These are phyloP conservation scores for Leccinum imitatum DNA, from an alignment of 768 basidiomycete species.

Conservation along the genomic window DNA sequence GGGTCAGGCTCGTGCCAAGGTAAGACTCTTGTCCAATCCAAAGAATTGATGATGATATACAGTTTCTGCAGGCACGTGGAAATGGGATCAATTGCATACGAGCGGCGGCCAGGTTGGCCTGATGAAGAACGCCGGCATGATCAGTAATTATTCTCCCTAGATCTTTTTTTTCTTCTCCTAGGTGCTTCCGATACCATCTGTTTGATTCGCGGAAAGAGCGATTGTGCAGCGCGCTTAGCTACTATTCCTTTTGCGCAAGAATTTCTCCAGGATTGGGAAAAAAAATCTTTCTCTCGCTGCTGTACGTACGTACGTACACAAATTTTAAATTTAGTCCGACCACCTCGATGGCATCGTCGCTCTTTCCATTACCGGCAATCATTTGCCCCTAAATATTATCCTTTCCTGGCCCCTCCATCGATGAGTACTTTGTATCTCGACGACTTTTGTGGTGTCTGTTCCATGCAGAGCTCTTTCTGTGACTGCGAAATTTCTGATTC, in stretches of 20 bases:
- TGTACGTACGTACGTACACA: neutral
- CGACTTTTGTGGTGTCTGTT: slow-evolving; percentile 11
- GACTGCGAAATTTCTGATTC: slow-evolving; percentile 2
- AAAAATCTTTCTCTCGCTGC: neutral
- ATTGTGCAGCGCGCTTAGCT: neutral
- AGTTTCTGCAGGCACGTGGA: slow-evolving; percentile 42
- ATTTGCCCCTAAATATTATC: neutral
- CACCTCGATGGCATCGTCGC: neutral
- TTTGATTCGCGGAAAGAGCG: neutral
- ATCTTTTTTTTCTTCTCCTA: neutral
- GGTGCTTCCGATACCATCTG: neutral
- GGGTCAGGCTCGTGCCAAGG: slow-evolving; percentile 51
- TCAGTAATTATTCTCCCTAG: slow-evolving; percentile 35
- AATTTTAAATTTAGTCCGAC: neutral
- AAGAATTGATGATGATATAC: neutral
- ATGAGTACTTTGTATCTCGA: slow-evolving; percentile 10
- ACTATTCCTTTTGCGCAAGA: neutral
- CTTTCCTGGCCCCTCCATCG: neutral
- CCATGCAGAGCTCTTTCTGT: neutral
- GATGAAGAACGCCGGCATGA: slow-evolving; percentile 29
- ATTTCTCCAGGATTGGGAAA: neutral
- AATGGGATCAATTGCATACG: slow-evolving; percentile 47
- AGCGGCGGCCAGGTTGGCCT: slow-evolving; percentile 45
- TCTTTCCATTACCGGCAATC: slow-evolving; percentile 9
- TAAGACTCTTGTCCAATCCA: slow-evolving; percentile 18